phyloP scores from a whole-genome alignment of 2,329 filamentous ascomycete species.

The Aureobasidium sp. region DNA sequence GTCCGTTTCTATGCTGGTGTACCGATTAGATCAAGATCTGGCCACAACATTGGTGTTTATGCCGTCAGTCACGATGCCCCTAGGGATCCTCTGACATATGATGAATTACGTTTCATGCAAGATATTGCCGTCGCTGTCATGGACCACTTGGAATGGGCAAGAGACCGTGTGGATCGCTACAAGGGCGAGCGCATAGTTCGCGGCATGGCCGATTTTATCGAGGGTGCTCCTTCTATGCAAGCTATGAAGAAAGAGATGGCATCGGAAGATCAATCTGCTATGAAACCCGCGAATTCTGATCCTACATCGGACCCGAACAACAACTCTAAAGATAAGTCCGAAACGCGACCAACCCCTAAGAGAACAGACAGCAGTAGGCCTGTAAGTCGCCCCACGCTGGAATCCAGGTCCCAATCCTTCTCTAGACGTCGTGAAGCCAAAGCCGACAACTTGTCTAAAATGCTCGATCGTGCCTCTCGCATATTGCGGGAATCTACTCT shows the following conservation, averaged over 20 bases:
- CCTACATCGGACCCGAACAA: not conserved
- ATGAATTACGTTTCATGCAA: slow-evolving; percentile 24
- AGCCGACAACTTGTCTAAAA: slow-evolving; percentile 21
- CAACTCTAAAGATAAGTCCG: not conserved
- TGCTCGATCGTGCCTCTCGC: slow-evolving; percentile 22
- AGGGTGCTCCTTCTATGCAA: slow-evolving; percentile 16
- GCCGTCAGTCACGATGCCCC: slow-evolving; percentile 26
- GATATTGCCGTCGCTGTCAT: slow-evolving; percentile 30
- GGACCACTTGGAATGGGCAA: slow-evolving; percentile 29
- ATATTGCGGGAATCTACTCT: slow-evolving; percentile 26
- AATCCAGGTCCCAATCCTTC: not conserved
- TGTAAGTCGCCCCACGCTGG: not conserved
- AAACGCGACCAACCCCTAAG: not conserved
- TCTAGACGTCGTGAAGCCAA: slow-evolving; percentile 15
- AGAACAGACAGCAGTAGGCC: not conserved
- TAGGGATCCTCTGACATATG: slow-evolving; percentile 21
- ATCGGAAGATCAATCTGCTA: not conserved
- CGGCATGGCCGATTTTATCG: slow-evolving; percentile 22
- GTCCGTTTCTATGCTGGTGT: slow-evolving; percentile 31
- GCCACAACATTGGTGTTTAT: slow-evolving; percentile 29
- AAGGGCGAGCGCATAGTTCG: slow-evolving; percentile 22
- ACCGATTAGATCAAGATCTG: slow-evolving; percentile 27
- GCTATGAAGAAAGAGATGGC: slow-evolving; percentile 1
- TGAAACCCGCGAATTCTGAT: too few species aligned
- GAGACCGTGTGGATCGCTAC: slow-evolving; percentile 29